Conservation (phyloP, 768 basidiomycete genomes). For the Mycena albidolilacea region DNA sequence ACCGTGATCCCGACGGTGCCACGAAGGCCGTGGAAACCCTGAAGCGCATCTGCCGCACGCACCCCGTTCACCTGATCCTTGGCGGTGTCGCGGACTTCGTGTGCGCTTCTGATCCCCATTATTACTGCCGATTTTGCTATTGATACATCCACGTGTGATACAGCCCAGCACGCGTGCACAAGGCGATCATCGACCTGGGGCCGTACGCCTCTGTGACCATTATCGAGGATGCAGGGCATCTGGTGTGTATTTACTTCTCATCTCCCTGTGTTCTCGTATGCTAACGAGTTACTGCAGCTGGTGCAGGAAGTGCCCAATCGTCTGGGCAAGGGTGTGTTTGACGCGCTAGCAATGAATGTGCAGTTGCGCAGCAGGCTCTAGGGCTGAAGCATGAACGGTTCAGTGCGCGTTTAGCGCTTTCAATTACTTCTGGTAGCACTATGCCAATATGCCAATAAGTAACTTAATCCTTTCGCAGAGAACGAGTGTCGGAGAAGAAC, state of each 20-base stretch:
- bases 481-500: neutral
- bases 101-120: constrained; percentile 49
- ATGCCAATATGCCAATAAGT: neutral
- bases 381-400: neutral
- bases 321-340: constrained; percentile 45
- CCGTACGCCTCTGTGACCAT: constrained; percentile 51
- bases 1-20: constrained; percentile 69
- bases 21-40: constrained; percentile 66
- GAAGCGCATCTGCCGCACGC: constrained; percentile 52
- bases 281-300: constrained; percentile 13
- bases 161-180: constrained; percentile 55
- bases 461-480: neutral
- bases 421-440: neutral
- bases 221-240: constrained; percentile 50
- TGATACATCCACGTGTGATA: neutral
- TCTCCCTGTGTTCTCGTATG: neutral
- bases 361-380: constrained; percentile 27
- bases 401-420: too few species aligned
- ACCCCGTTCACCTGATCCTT: constrained; percentile 69
- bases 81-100: constrained; percentile 68
- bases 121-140: neutral
- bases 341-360: constrained; percentile 39
- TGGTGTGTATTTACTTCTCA: constrained; percentile 41
- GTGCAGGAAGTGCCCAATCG: constrained; percentile 42
- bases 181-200: constrained; percentile 52